Base-by-base conservation (phyloP, 805 yeast species). In the Yamadazyma olivae region DNA sequence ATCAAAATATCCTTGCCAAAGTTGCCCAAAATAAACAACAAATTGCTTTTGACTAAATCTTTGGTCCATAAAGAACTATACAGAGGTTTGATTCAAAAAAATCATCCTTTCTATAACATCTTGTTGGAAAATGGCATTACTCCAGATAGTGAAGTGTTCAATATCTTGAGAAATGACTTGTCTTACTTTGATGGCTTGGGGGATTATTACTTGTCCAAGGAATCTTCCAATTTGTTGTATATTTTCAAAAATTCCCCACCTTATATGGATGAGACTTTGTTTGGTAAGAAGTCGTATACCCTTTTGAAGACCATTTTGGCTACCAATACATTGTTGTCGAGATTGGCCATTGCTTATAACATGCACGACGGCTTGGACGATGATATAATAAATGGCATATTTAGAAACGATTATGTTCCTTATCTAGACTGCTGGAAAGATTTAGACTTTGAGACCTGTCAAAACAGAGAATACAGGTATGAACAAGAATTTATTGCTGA, bases 401-500 rank as follows among this genome's bases (percentile, higher is more conserved):
- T 61, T 5, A 35, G 44, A n/a, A 36, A 46, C 5, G 54, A 56
- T 6, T 65, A 60, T 37, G 53, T 64, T 6, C 58, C 66, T 6
- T 41, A 45, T 35, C 41, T 53, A 27, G 33, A 38, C 14, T 32
- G 34, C 2, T 50, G 55, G 40, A 41, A 35, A 19, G 35, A 46
- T 25, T 21, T 42, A 15, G 48, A 41, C 19, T 38, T 38, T 21
- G 36, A 36, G 7, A 33, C 37, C 6, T 35, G 32, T 27, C 38
- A 31, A 34, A 35, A 37, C 15, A 44, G 30, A 28, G 25, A n/a
- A 17, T 44, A 28, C 20, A 41, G 52, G 23, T 64, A 63, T 40
- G 70, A 66, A 44, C 68, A 64, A 35, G 71, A 66, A 38, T 63
- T 64, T 40, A 49, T 65, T 22, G 71, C 64, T 1, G 71, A 66